Conservation (phyloP, 306 rosid species). For the Acacia crassicarpa region DNA sequence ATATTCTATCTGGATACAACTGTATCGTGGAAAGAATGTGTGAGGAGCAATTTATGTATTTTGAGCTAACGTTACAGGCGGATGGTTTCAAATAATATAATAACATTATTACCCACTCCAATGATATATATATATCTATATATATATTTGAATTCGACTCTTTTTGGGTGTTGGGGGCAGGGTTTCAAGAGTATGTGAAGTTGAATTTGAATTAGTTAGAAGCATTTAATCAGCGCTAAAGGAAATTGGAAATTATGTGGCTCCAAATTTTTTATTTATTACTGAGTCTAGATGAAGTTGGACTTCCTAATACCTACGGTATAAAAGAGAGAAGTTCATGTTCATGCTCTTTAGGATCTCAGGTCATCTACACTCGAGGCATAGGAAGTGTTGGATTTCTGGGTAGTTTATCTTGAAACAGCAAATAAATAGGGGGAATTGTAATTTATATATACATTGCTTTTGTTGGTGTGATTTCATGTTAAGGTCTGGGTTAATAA, state of each 20-base stretch:
- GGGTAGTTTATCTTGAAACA: background rate
- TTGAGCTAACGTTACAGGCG: background rate
- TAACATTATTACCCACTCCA: background rate
- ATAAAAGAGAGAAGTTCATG: background rate
- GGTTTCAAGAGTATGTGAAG: background rate
- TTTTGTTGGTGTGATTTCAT: slow-evolving; percentile 15
- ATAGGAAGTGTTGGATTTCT: background rate
- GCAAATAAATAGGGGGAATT: background rate
- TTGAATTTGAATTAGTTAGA: background rate
- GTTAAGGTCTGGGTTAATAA: too few species aligned
- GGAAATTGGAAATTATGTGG: background rate
- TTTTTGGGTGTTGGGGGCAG: background rate
- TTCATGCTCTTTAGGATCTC: slow-evolving; percentile 1
- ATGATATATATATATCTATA: background rate
- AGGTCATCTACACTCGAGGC: background rate
- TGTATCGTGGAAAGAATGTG: background rate
- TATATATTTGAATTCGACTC: background rate
- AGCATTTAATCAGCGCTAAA: too few species aligned
- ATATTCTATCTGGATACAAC: background rate
- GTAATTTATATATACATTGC: background rate
- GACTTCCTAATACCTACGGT: background rate
- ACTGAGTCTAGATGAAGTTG: slow-evolving; percentile 5
- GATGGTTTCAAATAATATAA: background rate
- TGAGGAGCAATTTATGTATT: background rate
- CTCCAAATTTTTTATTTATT: slow-evolving; percentile 1